These are phyloP conservation scores for Trypanosomatidae sp. DNA, from an alignment of 208 protist species.

Conservation along the genomic window DNA sequence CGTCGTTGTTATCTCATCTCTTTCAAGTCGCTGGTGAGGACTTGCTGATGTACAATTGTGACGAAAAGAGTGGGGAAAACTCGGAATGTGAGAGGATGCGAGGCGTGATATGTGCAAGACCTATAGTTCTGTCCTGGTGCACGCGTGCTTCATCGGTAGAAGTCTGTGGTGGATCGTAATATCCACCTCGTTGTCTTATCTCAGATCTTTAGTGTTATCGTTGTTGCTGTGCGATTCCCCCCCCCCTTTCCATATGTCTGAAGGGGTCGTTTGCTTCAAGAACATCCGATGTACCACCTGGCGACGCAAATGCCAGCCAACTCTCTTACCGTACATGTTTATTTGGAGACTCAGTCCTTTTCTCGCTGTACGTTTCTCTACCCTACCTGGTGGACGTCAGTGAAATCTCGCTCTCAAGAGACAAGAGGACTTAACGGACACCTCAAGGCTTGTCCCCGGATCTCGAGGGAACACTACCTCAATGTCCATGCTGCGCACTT, in stretches of 20 bases:
- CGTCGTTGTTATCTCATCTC: not conserved
- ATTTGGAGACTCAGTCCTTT: not conserved
- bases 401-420: not conserved
- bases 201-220: not conserved
- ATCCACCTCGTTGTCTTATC: not conserved
- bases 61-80: not conserved
- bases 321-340: not conserved
- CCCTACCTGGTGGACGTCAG: not conserved
- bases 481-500: not conserved
- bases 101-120: not conserved
- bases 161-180: not conserved
- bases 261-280: not conserved
- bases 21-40: not conserved
- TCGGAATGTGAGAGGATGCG: not conserved
- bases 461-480: no score
- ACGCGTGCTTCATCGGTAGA: not conserved
- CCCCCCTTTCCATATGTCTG: not conserved
- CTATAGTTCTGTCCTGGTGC: not conserved
- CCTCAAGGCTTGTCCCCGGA: not conserved
- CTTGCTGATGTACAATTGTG: not conserved
- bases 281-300: not conserved
- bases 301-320: not conserved
- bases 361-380: not conserved
- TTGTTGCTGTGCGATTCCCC: not conserved
- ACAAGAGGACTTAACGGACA: not conserved